Conservation (phyloP, 768 basidiomycete species). For the Panus rudis region DNA sequence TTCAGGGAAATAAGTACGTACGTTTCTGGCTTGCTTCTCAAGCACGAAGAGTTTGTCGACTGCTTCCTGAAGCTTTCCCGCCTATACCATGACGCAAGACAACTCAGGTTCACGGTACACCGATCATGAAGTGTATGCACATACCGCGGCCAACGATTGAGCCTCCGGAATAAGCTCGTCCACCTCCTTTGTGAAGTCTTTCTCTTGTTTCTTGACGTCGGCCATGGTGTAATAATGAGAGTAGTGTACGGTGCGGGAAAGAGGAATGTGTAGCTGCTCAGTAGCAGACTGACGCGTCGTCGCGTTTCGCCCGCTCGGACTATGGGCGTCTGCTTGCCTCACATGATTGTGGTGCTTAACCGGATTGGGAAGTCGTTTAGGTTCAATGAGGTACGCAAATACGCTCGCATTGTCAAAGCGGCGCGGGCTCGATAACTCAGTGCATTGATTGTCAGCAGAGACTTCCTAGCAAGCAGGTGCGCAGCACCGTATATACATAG, state of each 20-base stretch:
- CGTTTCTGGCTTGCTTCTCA: conserved; percentile 97
- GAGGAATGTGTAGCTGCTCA: conserved; percentile 4
- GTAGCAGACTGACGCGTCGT: conserved; percentile 30
- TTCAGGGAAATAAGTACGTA: conserved; percentile 28
- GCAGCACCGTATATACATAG: conserved; percentile 30
- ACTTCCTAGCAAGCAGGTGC: too few species aligned
- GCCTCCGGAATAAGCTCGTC: conserved; percentile 67
- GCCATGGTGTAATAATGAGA: conserved; percentile 57
- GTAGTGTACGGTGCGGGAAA: conserved; percentile 18
- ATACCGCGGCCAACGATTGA: conserved; percentile 63
- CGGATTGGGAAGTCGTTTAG: background rate
- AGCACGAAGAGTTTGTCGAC: conserved; percentile 83
- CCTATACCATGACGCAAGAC: conserved; percentile 36
- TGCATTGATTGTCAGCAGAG: conserved; percentile 14
- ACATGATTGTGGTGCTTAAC: too few species aligned
- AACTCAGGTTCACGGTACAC: conserved; percentile 10
- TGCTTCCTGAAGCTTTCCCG: conserved; percentile 76
- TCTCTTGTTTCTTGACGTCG: conserved; percentile 78
- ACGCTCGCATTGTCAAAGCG: too few species aligned
- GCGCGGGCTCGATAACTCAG: too few species aligned
- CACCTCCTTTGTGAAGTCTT: conserved; percentile 83
- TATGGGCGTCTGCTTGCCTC: conserved; percentile 10
- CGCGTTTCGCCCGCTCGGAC: conserved; percentile 17
- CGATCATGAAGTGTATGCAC: conserved; percentile 11
- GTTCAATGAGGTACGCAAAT: background rate